phyloP scores from a whole-genome alignment of 1,139 yeast species.

The Taphrina deformans region DNA sequence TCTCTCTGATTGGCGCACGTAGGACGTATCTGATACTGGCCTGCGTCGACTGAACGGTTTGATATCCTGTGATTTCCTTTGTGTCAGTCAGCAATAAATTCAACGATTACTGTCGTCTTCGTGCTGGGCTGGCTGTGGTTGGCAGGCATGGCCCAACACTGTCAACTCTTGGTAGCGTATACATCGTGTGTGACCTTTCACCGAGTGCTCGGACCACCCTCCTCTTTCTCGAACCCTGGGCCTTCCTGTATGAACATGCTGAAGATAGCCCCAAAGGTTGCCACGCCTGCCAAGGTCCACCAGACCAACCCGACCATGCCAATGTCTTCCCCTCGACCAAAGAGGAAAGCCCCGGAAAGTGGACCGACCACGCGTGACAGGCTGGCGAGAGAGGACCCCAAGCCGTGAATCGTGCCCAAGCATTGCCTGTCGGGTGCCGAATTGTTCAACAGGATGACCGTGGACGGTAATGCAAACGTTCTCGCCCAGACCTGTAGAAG shows the following conservation, averaged over 20 bases:
- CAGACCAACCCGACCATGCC: conserved; percentile 16
- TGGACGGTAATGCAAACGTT: conserved; percentile 42
- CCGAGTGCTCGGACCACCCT: too few species aligned
- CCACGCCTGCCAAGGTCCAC: conserved; percentile 11
- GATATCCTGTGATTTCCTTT: too few species aligned
- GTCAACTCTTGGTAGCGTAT: too few species aligned
- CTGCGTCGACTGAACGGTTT: too few species aligned
- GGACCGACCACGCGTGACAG: conserved; percentile 63
- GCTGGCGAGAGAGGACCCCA: conserved; percentile 50
- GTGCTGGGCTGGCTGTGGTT: too few species aligned
- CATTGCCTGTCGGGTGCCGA: conserved; percentile 42
- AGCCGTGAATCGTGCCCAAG: conserved; percentile 46
- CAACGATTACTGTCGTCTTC: too few species aligned
- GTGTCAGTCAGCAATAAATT: too few species aligned
- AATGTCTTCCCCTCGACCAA: conserved; percentile 9
- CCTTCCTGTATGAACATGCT: conserved; percentile 22
- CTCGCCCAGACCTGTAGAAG: conserved; percentile 3
- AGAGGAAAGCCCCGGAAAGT: conserved; percentile 19
- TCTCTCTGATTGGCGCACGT: too few species aligned
- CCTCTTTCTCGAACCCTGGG: neutral
- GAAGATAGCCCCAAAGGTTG: conserved; percentile 3
- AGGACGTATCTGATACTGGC: too few species aligned
- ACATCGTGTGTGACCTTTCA: too few species aligned
- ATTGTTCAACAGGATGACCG: conserved; percentile 44
- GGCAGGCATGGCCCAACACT: too few species aligned